Evolutionary conservation across 305 asterid species (phyloP), one percentile per base, ranked within the genome.

Genomic region (Fraxinus albicans): DNA sequence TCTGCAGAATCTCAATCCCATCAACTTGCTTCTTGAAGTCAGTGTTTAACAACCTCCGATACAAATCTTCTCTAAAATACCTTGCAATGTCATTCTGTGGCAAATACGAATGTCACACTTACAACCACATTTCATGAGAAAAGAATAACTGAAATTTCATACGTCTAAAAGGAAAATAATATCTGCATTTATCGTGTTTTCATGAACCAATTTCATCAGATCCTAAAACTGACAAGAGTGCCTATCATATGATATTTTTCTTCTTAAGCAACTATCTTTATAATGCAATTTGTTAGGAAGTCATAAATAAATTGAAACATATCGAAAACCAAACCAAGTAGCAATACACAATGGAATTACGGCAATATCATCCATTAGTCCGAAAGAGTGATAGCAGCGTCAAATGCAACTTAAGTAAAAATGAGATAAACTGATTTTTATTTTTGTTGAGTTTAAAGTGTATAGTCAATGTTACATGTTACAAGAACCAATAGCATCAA

Each of bases 21-120:
- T 97, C 99, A 88, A 97, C 98, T 91, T 97, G 99, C 87, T 95
- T 97, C 89, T 95, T 97, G 82, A 97, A 97, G 91, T 97, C 99
- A 0, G 94, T 82, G 86, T 98, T 93, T 69, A 97, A 87, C 80
- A 95, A 93, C 89, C 97, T 91, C 83, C 96, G 89, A 82, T 95
- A 92, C 88, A 97, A 86, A 90, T 97, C 99, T 90, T 97, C 99
- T 88, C 99, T 87, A 76, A 97, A 94, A 92, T 90, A 92, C 92
- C 88, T 97, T 92, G 90, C 88, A 81, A 97, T 84, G 87, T 97
- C 99, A 91, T 85, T 95, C 99, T 97, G 93, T 85, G 70, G 63
- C 83, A 83, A 44, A 83, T 29, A 36, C 31, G 84, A 55, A 50
- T 31, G 40, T 13, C 23, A 31, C 40, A 31, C 10, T 53, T n/a